These are phyloP conservation scores for Globisporangium abappressorium DNA, from an alignment of 352 stramenopile genomes.

Conservation along the genomic window DNA sequence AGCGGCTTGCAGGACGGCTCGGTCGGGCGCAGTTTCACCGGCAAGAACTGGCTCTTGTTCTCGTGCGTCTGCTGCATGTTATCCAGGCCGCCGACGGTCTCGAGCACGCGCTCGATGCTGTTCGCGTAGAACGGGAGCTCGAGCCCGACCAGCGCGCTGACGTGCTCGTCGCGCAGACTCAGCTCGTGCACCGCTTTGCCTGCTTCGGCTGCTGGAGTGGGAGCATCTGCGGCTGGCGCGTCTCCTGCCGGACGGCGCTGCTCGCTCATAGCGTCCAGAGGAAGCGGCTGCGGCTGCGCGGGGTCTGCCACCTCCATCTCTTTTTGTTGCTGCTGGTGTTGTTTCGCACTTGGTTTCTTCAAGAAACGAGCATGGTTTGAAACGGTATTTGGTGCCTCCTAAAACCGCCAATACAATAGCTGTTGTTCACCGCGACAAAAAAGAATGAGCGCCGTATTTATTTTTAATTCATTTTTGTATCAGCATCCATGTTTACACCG, in stretches of 20 bases:
- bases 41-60: conserved; percentile 71
- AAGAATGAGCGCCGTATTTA: too few relatives aligned
- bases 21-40: conserved; percentile 66
- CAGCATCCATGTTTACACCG: too few relatives aligned
- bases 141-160: conserved; percentile 55
- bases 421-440: too few relatives aligned
- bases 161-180: conserved; percentile 25
- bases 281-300: too few relatives aligned
- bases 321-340: too few relatives aligned
- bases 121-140: conserved; percentile 66
- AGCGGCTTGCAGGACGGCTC: conserved; percentile 83
- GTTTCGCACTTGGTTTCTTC: too few relatives aligned
- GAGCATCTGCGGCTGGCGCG: neutral
- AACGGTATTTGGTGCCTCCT: too few relatives aligned
- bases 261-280: neutral
- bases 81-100: conserved; percentile 54
- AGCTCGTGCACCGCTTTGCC: conserved; percentile 17
- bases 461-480: too few relatives aligned
- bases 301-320: too few relatives aligned
- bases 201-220: neutral
- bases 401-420: too few relatives aligned
- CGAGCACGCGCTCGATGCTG: conserved; percentile 42
- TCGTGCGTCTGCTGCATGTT: conserved; percentile 66
- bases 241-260: neutral
- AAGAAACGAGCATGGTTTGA: too few relatives aligned